A percentile compares a stretch with the other conserved stretches of the same genome.
Evolutionary conservation across 768 basidiomycete species (phyloP).

Genomic region (Suillus luteus): DNA sequence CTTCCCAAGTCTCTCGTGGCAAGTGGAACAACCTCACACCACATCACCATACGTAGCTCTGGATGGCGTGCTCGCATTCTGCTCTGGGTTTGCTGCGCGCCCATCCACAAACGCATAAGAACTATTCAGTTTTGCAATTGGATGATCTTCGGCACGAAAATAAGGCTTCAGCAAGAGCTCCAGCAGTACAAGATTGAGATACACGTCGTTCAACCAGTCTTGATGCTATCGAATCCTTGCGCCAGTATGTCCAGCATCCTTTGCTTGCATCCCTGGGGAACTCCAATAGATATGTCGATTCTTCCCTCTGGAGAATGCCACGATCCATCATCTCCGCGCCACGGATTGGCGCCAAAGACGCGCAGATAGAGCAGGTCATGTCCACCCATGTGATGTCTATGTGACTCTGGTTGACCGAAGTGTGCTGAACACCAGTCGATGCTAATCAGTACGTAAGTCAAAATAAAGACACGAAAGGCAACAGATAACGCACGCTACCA

Average conservation of each 20-base stretch:
- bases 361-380: constrained; percentile 22
- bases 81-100: no score
- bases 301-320: constrained; percentile 19
- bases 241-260: constrained; percentile 23
- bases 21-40: no score
- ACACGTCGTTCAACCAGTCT: background rate
- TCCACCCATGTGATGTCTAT: constrained; percentile 20
- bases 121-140: background rate
- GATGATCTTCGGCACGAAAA: background rate
- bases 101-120: no score
- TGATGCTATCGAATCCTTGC: constrained; percentile 10
- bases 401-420: constrained; percentile 24
- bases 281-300: constrained; percentile 28
- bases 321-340: constrained; percentile 20
- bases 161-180: background rate
- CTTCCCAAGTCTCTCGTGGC: no score
- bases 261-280: constrained; percentile 21
- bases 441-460: constrained; percentile 7
- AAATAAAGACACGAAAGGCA: background rate
- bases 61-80: no score
- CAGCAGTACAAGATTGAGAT: background rate
- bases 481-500: constrained; percentile 19
- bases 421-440: constrained; percentile 26
- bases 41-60: no score
- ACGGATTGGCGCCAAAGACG: constrained; percentile 27